Evolutionary conservation across 768 basidiomycete species (phyloP), one percentile per base, ranked within the genome.

Genomic region (Pholiota microspora): DNA sequence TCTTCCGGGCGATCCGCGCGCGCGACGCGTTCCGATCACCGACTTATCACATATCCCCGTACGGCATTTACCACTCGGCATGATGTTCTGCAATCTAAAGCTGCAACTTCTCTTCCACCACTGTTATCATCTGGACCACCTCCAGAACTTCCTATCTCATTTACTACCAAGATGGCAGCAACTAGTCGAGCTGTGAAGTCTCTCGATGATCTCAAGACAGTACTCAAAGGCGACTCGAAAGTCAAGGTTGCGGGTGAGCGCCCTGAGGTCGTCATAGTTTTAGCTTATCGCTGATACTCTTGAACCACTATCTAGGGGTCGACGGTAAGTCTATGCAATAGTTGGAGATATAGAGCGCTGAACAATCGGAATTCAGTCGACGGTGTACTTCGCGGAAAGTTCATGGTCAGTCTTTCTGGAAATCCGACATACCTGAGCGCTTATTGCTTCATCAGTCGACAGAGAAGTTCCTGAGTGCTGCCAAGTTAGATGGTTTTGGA

Each of bases 341-440:
- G 27, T 24, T 46, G 16, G 28, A 21, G 23, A 1, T 1, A 7
- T 23, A 32, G n/a, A 16, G 10, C 23, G 10, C 24, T 35, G 23
- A 23, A 12, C 36, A 16, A 23, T 51, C 42, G 15, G 31, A 23
- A 15, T 45, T 27, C 25, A 94, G 93, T 95, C 31, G 96, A 98
- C 70, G 96, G 96, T 25, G 85, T 98, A 9, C 77, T 97, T 13
- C 81, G 96, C 28, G 96, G 96, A n/a, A 98, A 98, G 72, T 90
- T 87, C 66, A 92, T 93, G 89, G 90, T 88, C 48, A 9, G 42
- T 29, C 12, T 6, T 40, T 18, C 36, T 24, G 21, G 16, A 16
- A 23, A 25, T 27, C 9, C 4, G 28, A 36, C n/a, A 8, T 2
- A 23, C 25, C 27, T 53, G 45, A 25, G 28, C 45, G 7, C 25